A percentile compares a stretch with the other conserved stretches of the same genome.
phyloP scores from a whole-genome alignment of 148 eudicot species.

The Amaranthus hypochondriacus region DNA sequence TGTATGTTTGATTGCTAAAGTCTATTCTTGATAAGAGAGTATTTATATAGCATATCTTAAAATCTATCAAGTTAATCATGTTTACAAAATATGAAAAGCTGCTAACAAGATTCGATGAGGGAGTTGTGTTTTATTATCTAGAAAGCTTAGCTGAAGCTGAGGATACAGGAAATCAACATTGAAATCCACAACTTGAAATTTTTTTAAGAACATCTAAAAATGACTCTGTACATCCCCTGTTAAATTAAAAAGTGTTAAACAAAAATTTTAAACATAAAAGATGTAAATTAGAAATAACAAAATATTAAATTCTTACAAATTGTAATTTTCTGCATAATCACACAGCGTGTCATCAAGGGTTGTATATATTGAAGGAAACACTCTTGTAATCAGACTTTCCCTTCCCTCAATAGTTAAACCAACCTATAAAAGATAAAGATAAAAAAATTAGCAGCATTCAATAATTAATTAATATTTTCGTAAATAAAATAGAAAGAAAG shows the following conservation, averaged over 20 bases:
- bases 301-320: neutral
- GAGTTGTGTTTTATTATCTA: no score
- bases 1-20: no score
- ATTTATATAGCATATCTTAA: no score
- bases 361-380: neutral
- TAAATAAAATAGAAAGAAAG: neutral
- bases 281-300: constrained; percentile 4
- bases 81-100: no score
- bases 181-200: no score
- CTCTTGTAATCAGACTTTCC: neutral
- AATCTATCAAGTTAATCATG: no score
- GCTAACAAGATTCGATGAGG: no score
- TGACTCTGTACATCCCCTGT: neutral
- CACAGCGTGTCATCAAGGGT: neutral
- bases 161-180: no score
- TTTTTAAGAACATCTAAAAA: neutral
- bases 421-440: neutral
- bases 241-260: neutral
- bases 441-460: neutral
- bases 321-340: neutral
- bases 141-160: no score
- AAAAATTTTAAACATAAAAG: neutral
- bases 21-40: no score
- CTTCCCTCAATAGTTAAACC: neutral
- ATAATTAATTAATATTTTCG: neutral